Percentiles rank a stretch among this genome's conserved stretches.
These are phyloP conservation scores for Vickermania spadyakhi DNA, from an alignment of 208 protist species.

Conservation along the genomic window DNA sequence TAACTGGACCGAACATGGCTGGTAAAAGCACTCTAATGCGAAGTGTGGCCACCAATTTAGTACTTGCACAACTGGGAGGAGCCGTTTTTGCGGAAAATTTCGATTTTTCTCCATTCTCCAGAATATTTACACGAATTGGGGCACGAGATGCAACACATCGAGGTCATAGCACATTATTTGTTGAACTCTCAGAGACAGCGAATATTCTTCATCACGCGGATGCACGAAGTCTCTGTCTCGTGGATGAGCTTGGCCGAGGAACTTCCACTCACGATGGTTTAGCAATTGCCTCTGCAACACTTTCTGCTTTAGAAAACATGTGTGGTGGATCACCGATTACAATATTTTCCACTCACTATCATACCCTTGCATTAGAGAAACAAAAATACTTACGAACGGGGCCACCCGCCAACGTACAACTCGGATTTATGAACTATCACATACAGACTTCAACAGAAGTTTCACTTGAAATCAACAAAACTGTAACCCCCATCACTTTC, in stretches of 20 bases:
- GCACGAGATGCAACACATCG: slow-evolving; percentile 94
- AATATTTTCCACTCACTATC: slow-evolving; percentile 98
- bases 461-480: slow-evolving; percentile 9
- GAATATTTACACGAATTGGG: slow-evolving; percentile 97
- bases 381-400: too few species aligned
- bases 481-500: slow-evolving; percentile 53
- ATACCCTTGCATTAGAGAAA: slow-evolving; percentile 88
- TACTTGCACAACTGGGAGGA: slow-evolving; percentile 97
- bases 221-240: slow-evolving; percentile 91
- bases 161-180: slow-evolving; percentile 97
- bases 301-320: slow-evolving; percentile 53
- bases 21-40: slow-evolving; percentile 97
- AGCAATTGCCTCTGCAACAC: slow-evolving; percentile 95
- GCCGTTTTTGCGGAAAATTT: slow-evolving; percentile 76
- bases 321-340: slow-evolving; percentile 48
- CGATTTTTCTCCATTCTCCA: slow-evolving; percentile 77
- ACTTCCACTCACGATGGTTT: slow-evolving; percentile 97
- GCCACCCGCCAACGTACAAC: slow-evolving; percentile 30
- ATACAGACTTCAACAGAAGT: slow-evolving; percentile 10
- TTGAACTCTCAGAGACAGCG: slow-evolving; percentile 93
- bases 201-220: slow-evolving; percentile 89
- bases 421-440: slow-evolving; percentile 86
- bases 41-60: slow-evolving; percentile 88
- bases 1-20: slow-evolving; percentile 99
- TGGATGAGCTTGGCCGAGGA: slow-evolving; percentile 98